Evolutionary conservation across 176 grass and related monocot genomes (phyloP).

Genomic region (Calamus simplicifolius): DNA sequence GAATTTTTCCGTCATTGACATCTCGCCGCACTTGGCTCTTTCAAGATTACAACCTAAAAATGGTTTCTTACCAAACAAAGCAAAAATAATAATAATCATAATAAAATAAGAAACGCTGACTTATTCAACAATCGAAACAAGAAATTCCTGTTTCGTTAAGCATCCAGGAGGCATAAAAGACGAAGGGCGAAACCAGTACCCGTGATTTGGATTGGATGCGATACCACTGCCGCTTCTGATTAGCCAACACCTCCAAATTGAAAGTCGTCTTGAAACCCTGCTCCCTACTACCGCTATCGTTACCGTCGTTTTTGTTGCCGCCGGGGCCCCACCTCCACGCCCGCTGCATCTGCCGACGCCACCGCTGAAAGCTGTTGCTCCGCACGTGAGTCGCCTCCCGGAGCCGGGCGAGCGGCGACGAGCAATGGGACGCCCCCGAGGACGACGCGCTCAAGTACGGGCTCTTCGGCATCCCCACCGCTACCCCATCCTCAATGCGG

Average conservation of each 20-base stretch:
- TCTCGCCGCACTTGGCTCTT: no score
- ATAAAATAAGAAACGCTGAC: no score
- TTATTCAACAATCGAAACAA: no score
- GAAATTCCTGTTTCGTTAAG: no score
- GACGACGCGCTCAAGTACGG: not conserved
- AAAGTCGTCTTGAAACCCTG: conserved; percentile 42
- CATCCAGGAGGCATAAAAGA: not conserved
- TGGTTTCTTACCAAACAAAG: no score
- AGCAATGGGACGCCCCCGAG: conserved; percentile 2
- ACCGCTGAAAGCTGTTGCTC: conserved; percentile 73
- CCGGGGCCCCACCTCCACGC: conserved; percentile 78
- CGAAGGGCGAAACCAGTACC: conserved; percentile 28
- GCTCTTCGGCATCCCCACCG: no score
- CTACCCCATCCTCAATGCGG: no score
- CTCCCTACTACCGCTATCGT: conserved; percentile 41
- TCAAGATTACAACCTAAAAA: no score
- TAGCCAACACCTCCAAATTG: conserved; percentile 85
- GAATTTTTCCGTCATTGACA: no score
- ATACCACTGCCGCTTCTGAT: conserved; percentile 92
- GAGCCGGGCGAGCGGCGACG: conserved; percentile 23
- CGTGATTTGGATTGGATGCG: conserved; percentile 57
- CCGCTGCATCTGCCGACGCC: conserved; percentile 78
- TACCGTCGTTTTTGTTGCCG: conserved; percentile 9
- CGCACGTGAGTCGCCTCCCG: conserved; percentile 46
- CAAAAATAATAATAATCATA: no score